Percentiles rank a stretch among this genome's conserved stretches.
These are phyloP conservation scores for Cystobasidium onofrii DNA, from an alignment of 768 basidiomycete genomes.

Conservation along the genomic window DNA sequence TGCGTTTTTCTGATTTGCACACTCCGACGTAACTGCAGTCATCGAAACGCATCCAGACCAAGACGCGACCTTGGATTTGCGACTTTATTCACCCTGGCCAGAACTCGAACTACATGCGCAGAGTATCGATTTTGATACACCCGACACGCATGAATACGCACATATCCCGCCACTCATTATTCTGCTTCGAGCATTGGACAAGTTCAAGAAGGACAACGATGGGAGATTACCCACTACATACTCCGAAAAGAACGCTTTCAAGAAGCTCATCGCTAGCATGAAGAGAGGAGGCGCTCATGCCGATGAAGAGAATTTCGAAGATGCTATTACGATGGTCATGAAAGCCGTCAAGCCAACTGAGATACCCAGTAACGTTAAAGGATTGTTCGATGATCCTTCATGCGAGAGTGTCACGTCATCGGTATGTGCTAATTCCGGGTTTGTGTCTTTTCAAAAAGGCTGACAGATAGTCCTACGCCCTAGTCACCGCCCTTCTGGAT, in stretches of 20 bases:
- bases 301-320: slow-evolving; percentile 97
- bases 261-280: slow-evolving; percentile 56
- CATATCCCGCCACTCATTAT: slow-evolving; percentile 88
- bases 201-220: slow-evolving; percentile 73
- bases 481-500: slow-evolving; percentile 65
- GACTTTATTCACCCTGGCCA: slow-evolving; percentile 83
- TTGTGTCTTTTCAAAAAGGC: not conserved
- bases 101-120: slow-evolving; percentile 64
- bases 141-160: slow-evolving; percentile 81
- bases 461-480: not conserved
- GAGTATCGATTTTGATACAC: slow-evolving; percentile 61
- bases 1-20: not conserved
- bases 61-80: slow-evolving; percentile 56
- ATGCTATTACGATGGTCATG: slow-evolving; percentile 80
- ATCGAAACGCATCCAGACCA: slow-evolving; percentile 76
- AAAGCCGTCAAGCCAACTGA: slow-evolving; percentile 61
- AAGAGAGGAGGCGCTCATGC: slow-evolving; percentile 52
- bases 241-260: slow-evolving; percentile 70
- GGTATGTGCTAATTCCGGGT: slow-evolving; percentile 39
- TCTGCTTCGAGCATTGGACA: slow-evolving; percentile 68
- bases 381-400: slow-evolving; percentile 59
- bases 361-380: slow-evolving; percentile 62
- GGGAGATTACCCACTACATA: slow-evolving; percentile 54
- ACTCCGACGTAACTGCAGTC: slow-evolving; percentile 50
- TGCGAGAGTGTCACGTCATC: slow-evolving; percentile 50